phyloP scores from a whole-genome alignment of 2,329 filamentous ascomycete species.

The Cercospora sp. region DNA sequence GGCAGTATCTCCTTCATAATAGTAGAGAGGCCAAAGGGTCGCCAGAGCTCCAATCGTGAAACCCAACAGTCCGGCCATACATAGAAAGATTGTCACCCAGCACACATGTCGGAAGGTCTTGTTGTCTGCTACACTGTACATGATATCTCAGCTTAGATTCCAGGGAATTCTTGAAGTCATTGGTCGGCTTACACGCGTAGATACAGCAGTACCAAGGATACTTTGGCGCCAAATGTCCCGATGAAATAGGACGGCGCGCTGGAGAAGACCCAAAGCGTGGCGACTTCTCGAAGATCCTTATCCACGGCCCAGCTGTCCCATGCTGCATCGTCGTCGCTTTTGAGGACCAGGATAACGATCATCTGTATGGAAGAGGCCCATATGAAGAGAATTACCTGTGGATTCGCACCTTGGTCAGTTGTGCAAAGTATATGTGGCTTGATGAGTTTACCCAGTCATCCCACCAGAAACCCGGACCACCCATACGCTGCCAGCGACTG shows the following conservation, averaged over 20 bases:
- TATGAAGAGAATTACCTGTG: background rate
- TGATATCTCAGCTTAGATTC: background rate
- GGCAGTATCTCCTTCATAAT: background rate
- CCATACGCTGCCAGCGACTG: background rate
- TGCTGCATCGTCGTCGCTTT: background rate
- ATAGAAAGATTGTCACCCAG: background rate
- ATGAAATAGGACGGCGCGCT: background rate
- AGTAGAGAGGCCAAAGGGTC: background rate
- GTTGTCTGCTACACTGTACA: background rate
- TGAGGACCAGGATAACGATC: background rate
- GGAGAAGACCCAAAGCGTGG: background rate
- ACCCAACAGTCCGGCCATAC: background rate
- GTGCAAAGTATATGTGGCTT: background rate
- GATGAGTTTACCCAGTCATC: background rate
- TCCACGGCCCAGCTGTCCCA: background rate
- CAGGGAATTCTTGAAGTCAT: background rate
- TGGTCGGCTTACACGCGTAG: background rate
- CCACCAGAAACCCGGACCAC: background rate
- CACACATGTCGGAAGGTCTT: background rate
- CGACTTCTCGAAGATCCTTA: background rate
- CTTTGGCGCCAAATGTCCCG: background rate
- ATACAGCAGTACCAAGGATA: background rate
- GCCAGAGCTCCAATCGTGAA: background rate
- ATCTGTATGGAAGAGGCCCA: background rate
- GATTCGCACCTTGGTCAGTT: background rate